A percentile compares a stretch with the other conserved stretches of the same genome.
These are phyloP conservation scores for Ustilago cynodontis DNA, from an alignment of 1,284 basidiomycete species.

Conservation along the genomic window DNA sequence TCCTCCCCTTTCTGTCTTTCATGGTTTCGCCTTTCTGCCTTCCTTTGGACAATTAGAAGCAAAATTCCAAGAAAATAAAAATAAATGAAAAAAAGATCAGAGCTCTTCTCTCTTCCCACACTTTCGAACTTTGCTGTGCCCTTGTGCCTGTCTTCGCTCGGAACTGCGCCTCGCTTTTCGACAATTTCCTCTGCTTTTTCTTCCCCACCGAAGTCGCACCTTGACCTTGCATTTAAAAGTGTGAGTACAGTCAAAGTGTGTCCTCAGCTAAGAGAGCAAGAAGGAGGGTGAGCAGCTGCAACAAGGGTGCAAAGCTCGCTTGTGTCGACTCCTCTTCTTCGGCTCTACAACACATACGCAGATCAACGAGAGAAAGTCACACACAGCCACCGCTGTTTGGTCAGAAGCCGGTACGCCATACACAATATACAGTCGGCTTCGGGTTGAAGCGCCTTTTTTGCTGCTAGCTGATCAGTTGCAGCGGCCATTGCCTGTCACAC, in stretches of 20 bases:
- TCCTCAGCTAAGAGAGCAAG: neutral
- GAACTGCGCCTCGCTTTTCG: too few species aligned
- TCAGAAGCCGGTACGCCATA: neutral
- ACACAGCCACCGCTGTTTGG: neutral
- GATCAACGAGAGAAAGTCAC: neutral
- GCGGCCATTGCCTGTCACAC: neutral
- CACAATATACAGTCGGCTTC: too few species aligned
- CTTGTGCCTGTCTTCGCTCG: neutral
- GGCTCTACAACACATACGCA: neutral
- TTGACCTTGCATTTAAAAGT: conserved; percentile 1
- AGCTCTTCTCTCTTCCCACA: neutral
- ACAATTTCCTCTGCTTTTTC: too few species aligned
- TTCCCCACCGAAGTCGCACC: neutral
- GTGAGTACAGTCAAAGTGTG: neutral
- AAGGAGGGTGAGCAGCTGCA: neutral
- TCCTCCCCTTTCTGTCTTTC: neutral
- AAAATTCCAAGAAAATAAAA: too few species aligned
- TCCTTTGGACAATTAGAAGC: too few species aligned
- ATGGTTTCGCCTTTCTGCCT: neutral
- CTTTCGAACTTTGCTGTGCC: neutral
- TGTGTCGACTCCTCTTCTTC: neutral
- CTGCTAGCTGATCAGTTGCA: neutral
- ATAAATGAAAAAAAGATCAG: neutral
- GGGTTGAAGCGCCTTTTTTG: too few species aligned
- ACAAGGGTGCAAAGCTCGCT: conserved; percentile 8